phyloP scores from a whole-genome alignment of 768 basidiomycete genomes.

The Phanerodontia chrysosporium region DNA sequence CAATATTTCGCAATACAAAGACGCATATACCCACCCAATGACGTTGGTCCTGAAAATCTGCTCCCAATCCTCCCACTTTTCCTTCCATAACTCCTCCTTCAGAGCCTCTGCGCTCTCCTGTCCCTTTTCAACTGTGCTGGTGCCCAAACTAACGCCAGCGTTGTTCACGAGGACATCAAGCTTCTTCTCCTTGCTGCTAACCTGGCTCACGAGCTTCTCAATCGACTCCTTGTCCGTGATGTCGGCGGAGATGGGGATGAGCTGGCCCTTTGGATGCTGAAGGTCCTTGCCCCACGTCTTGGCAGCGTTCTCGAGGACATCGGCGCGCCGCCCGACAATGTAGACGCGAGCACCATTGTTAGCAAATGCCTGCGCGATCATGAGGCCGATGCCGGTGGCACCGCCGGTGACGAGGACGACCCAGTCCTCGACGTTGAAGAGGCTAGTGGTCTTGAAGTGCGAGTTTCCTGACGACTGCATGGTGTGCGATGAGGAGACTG shows the following conservation, averaged over 20 bases:
- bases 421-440: conserved; percentile 29
- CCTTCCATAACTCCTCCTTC: conserved; percentile 25
- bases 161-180: conserved; percentile 33
- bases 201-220: conserved; percentile 19
- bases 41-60: conserved; percentile 31
- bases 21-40: conserved; percentile 19
- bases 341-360: conserved; percentile 40
- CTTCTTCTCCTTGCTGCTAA: conserved; percentile 24
- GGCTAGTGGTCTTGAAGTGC: conserved; percentile 16
- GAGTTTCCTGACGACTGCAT: conserved; percentile 13
- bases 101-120: conserved; percentile 25
- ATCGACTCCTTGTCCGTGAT: conserved; percentile 27
- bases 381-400: conserved; percentile 37
- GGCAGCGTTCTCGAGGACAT: conserved; percentile 27
- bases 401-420: conserved; percentile 26
- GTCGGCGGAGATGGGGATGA: conserved; percentile 26
- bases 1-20: background rate
- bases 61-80: conserved; percentile 28
- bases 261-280: conserved; percentile 24
- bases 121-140: conserved; percentile 24
- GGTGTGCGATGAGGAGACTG: background rate
- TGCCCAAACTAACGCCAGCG: conserved; percentile 24
- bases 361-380: conserved; percentile 39
- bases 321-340: conserved; percentile 32
- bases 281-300: conserved; percentile 24